Conservation (phyloP, 306 rosid genomes). For the Boehmeria nivea region DNA sequence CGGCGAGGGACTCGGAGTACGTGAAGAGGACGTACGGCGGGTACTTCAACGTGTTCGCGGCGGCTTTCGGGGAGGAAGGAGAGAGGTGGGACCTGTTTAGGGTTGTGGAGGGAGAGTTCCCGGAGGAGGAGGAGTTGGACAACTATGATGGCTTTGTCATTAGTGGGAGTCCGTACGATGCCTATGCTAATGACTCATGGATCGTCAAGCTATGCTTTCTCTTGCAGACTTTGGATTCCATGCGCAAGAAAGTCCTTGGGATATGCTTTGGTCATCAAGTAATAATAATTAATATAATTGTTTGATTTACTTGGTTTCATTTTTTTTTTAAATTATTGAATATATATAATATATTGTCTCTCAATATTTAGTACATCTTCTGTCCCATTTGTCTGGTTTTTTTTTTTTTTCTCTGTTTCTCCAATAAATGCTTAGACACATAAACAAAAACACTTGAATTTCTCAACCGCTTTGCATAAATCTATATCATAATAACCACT, state of each 20-base stretch:
- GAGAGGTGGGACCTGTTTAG: conserved; percentile 60
- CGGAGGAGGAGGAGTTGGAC: conserved; percentile 35
- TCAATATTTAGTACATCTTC: too few relatives aligned
- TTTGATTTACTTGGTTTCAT: too few relatives aligned
- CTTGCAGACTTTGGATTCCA: conserved; percentile 47
- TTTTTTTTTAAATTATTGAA: too few relatives aligned
- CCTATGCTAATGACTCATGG: conserved; percentile 56
- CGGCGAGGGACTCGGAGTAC: conserved; percentile 53
- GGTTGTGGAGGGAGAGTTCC: conserved; percentile 53
- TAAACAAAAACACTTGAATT: too few relatives aligned
- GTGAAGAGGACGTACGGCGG: conserved; percentile 53
- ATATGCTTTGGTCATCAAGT: conserved; percentile 84
- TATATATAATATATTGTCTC: too few relatives aligned
- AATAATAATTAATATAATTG: not conserved
- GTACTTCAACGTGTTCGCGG: conserved; percentile 46
- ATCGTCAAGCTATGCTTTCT: conserved; percentile 50
- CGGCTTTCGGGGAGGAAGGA: conserved; percentile 58
- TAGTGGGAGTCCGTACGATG: conserved; percentile 57
- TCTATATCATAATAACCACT: too few relatives aligned
- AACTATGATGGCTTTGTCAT: conserved; percentile 58
- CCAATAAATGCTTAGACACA: too few relatives aligned
- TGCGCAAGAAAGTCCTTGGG: conserved; percentile 63
- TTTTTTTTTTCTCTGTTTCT: too few relatives aligned
- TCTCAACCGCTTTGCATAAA: too few relatives aligned
- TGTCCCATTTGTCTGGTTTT: too few relatives aligned